Conservation (phyloP, 495 filamentous ascomycete species). For the Annulohypoxylon maeteangense region DNA sequence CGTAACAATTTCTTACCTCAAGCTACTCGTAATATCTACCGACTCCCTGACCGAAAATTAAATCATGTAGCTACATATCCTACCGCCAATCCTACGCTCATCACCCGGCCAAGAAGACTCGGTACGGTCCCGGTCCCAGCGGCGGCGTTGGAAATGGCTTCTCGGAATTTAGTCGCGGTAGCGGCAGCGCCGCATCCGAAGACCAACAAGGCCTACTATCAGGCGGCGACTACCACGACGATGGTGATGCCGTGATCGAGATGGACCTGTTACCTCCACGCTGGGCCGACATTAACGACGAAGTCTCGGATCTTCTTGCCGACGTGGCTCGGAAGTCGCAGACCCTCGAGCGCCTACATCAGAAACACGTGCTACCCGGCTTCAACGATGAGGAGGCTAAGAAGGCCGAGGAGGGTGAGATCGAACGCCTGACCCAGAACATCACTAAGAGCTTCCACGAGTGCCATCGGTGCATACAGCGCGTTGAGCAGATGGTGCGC, state of each 20-base stretch:
- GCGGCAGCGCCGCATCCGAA: constrained; percentile 57
- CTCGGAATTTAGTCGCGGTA: constrained; percentile 61
- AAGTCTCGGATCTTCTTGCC: constrained; percentile 84
- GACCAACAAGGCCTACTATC: constrained; percentile 92
- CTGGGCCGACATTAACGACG: constrained; percentile 95
- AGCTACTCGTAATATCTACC: constrained; percentile 2
- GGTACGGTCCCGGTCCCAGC: constrained; percentile 65
- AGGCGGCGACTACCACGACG: constrained; percentile 81
- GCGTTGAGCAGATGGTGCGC: constrained; percentile 84
- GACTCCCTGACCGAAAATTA: background rate
- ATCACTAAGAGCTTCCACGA: constrained; percentile 90
- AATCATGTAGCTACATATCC: constrained; percentile 82
- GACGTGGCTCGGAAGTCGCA: constrained; percentile 84
- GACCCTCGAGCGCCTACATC: constrained; percentile 89
- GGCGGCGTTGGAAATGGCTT: constrained; percentile 72
- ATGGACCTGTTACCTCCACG: constrained; percentile 96
- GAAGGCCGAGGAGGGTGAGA: constrained; percentile 82
- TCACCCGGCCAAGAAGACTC: constrained; percentile 86
- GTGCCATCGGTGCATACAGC: constrained; percentile 87
- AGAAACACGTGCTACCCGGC: constrained; percentile 95
- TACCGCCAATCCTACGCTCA: constrained; percentile 98
- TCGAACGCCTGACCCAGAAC: constrained; percentile 88
- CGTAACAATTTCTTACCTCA: background rate
- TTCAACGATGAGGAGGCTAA: constrained; percentile 95
- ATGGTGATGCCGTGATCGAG: constrained; percentile 94